phyloP scores from a whole-genome alignment of 2,329 filamentous ascomycete genomes.

The Fusarium sp. region DNA sequence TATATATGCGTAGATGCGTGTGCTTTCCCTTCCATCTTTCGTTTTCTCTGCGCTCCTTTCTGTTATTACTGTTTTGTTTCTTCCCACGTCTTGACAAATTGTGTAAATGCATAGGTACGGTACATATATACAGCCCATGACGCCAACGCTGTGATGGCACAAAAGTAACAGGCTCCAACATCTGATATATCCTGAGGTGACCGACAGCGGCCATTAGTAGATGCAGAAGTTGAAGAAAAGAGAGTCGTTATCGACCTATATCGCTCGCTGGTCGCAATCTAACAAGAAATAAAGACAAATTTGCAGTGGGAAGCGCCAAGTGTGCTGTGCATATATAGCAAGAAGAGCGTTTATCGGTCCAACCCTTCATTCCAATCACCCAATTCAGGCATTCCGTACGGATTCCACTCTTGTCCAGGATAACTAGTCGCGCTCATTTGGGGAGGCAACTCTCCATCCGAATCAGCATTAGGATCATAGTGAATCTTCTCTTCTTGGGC shows the following conservation, averaged over 20 bases:
- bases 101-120: slow-evolving; percentile 5
- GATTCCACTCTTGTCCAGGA: slow-evolving; percentile 80
- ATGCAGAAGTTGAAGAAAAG: background rate
- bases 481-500: slow-evolving; percentile 70
- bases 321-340: slow-evolving; percentile 2
- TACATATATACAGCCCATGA: slow-evolving; percentile 27
- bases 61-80: slow-evolving; percentile 15
- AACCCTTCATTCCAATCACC: slow-evolving; percentile 48
- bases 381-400: slow-evolving; percentile 59
- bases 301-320: background rate
- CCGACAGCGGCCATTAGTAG: background rate
- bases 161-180: slow-evolving; percentile 8
- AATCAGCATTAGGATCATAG: slow-evolving; percentile 56
- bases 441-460: slow-evolving; percentile 54
- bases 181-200: background rate
- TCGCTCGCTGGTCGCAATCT: background rate
- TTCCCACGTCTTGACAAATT: slow-evolving; percentile 21
- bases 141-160: slow-evolving; percentile 32
- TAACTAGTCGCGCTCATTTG: slow-evolving; percentile 78
- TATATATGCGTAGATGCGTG: slow-evolving; percentile 15
- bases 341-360: background rate
- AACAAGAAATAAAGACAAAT: slow-evolving; percentile 7
- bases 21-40: slow-evolving; percentile 25
- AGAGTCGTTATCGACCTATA: background rate
- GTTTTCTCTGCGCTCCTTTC: slow-evolving; percentile 11